Evolutionary conservation across 73 alveolate genomes (phyloP), one percentile per base, ranked within the genome.

Genomic region (Paramecium octaurelia): DNA sequence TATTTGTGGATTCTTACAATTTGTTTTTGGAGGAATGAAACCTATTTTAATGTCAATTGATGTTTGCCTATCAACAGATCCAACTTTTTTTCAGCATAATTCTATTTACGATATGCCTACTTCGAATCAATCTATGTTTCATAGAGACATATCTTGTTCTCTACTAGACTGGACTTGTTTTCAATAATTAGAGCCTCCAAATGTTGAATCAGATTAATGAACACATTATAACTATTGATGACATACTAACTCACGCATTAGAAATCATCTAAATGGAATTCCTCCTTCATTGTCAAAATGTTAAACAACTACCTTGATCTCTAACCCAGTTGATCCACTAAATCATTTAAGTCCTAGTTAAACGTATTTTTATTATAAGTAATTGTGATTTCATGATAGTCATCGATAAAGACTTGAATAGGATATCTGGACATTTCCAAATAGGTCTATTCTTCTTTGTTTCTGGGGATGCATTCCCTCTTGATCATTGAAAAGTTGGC

Each of bases 341-440:
- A 18, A 31, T 43, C 91, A 8, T 80, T 12, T 23, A 80, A 12
- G 0, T 31, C 57, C 20, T 27, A 21, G n/a, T 43, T 12, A 24
- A 48, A 42, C 44, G 36, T 80, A 44, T 40, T 10, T 44, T 42
- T 44, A 48, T 80, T 46, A 31, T 31, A 48, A 11, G 23, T 6
- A 31, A 80, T 42, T 20, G 21, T 44, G 8, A 80, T 10, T 40
- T 80, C 91, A 44, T 80, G 14, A 48, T 44, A 80, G 24, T 80
- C 91, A 20, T 48, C 75, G 20, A 80, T 42, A 46, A 44, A 48
- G 6, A 80, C 70, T 44, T 40, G 10, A 23, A 80, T 23, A 5
- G 91, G 91, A 80, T 80, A 80, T 44, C 57, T 11, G 8, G 91
- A 40, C 91, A 80, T 80, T 48, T 80, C 91, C 46, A 80, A 80